Evolutionary conservation across 116 monocot species (phyloP).

Genomic region (Posidonia oceanica): DNA sequence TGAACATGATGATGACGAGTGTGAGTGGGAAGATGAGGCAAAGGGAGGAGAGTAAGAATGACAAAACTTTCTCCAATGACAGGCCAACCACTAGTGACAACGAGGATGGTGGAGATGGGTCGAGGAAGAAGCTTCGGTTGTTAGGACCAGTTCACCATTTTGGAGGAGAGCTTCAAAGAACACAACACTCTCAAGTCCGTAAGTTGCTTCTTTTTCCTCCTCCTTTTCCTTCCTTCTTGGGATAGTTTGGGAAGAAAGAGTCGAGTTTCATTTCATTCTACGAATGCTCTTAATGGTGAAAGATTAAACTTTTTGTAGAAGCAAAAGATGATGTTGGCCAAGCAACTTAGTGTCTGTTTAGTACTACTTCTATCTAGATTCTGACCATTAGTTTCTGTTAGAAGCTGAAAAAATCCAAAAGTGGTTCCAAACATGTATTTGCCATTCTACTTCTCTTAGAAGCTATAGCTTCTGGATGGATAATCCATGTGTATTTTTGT

Average conservation of each 20-base stretch:
- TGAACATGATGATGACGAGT: slow-evolving; percentile 34
- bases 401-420: too few species aligned
- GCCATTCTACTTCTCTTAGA: too few species aligned
- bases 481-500: too few species aligned
- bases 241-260: neutral
- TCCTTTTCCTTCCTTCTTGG: neutral
- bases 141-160: slow-evolving; percentile 51
- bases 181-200: slow-evolving; percentile 56
- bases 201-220: neutral
- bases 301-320: neutral
- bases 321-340: slow-evolving; percentile 2
- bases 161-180: slow-evolving; percentile 67
- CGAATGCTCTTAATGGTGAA: neutral
- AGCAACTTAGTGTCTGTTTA: neutral
- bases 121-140: slow-evolving; percentile 54
- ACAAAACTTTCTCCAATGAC: neutral
- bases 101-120: slow-evolving; percentile 35
- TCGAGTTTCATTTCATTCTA: neutral
- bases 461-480: too few species aligned
- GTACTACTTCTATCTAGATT: too few species aligned
- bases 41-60: slow-evolving; percentile 10
- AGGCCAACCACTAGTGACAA: slow-evolving; percentile 13
- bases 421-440: too few species aligned
- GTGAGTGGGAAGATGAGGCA: slow-evolving; percentile 16
- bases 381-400: too few species aligned